Percentiles rank a stretch among this genome's conserved stretches.
phyloP scores from a whole-genome alignment of 2,329 filamentous ascomycete species.

The Clarireedia hainanense region DNA sequence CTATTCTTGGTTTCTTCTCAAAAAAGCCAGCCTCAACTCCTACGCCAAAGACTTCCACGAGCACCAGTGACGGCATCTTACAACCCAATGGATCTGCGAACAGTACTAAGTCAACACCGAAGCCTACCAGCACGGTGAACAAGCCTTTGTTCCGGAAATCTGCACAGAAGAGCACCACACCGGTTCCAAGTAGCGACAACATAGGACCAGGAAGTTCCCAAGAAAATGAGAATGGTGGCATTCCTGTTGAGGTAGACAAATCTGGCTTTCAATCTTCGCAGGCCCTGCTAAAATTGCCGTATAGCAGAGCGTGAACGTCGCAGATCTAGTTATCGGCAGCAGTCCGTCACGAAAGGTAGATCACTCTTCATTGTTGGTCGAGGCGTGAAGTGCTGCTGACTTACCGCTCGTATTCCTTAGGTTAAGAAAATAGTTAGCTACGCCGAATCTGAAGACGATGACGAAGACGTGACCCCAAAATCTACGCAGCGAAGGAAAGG shows the following conservation, averaged over 20 bases:
- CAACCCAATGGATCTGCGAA: conserved; percentile 30
- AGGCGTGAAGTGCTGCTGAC: background rate
- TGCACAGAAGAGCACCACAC: conserved; percentile 46
- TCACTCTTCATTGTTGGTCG: background rate
- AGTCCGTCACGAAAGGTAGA: conserved; percentile 76
- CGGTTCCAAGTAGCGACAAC: conserved; percentile 74
- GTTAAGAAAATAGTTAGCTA: conserved; percentile 67
- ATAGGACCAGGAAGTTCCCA: conserved; percentile 60
- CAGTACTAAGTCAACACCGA: conserved; percentile 29
- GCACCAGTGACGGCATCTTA: conserved; percentile 19
- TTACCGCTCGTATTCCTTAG: conserved; percentile 28
- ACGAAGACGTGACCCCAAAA: conserved; percentile 55
- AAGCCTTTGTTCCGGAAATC: conserved; percentile 33
- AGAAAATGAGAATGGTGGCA: conserved; percentile 45
- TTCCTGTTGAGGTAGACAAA: conserved; percentile 41
- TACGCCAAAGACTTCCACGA: background rate
- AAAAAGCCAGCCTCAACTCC: conserved; percentile 42
- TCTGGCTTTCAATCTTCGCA: conserved; percentile 39
- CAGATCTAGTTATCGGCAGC: conserved; percentile 40
- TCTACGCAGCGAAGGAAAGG: conserved; percentile 31
- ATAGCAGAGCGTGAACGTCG: conserved; percentile 36
- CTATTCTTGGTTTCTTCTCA: conserved; percentile 74
- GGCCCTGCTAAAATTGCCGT: conserved; percentile 35
- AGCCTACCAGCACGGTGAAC: conserved; percentile 31
- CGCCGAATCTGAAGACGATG: conserved; percentile 75